Evolutionary conservation across 169 alveolate species (phyloP).

Genomic region (Cryptosporidium viatorum): DNA sequence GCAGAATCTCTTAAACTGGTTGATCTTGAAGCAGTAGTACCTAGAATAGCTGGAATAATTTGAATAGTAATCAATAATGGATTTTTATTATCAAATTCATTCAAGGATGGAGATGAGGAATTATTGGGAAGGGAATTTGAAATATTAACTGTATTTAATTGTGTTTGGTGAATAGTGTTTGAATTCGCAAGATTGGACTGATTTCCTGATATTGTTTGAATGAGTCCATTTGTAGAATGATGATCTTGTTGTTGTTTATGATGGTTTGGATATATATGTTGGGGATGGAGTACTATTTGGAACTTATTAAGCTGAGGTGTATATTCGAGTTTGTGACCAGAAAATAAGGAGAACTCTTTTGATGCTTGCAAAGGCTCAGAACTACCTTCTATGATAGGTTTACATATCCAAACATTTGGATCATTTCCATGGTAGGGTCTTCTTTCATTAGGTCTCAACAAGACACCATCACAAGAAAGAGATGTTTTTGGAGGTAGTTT

Average conservation of each 20-base stretch:
- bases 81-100: slow-evolving; percentile 4
- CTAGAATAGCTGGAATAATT: slow-evolving; percentile 53
- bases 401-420: slow-evolving; percentile 59
- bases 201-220: not conserved
- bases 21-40: slow-evolving; percentile 52
- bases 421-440: slow-evolving; percentile 60
- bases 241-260: slow-evolving; percentile 6
- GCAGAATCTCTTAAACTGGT: slow-evolving; percentile 40
- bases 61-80: slow-evolving; percentile 53
- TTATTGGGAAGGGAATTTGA: not conserved
- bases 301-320: slow-evolving; percentile 60
- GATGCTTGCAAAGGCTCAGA: slow-evolving; percentile 49
- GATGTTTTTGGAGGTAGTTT: slow-evolving; percentile 72
- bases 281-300: slow-evolving; percentile 44
- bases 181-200: not conserved
- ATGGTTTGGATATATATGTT: slow-evolving; percentile 3
- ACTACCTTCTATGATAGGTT: slow-evolving; percentile 43
- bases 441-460: slow-evolving; percentile 70
- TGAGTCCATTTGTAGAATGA: not conserved
- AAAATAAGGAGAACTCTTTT: slow-evolving; percentile 59
- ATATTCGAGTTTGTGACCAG: slow-evolving; percentile 51
- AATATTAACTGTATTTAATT: not conserved
- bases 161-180: not conserved
- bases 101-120: not conserved
- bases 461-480: slow-evolving; percentile 16